Percentiles rank a stretch among this genome's conserved stretches.
Evolutionary conservation across 2,329 filamentous ascomycete genomes (phyloP).

Genomic region (Penicillium sp.): DNA sequence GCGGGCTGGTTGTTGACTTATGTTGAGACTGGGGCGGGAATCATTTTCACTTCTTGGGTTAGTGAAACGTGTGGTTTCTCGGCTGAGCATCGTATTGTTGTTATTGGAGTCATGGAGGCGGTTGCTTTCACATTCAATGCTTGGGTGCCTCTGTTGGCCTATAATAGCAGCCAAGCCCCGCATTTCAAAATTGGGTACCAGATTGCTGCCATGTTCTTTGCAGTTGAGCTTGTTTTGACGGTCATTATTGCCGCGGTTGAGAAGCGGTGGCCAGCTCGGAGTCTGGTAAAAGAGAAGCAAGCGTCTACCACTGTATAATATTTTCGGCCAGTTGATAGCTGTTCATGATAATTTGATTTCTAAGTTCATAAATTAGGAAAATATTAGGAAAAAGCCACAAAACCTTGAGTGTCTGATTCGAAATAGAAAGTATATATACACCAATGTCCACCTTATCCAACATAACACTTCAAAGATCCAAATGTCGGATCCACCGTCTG

Average conservation of each 20-base stretch:
- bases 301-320: not conserved
- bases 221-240: not conserved
- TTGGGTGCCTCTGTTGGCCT: too few species aligned
- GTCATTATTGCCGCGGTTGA: not conserved
- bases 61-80: too few species aligned
- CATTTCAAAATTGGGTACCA: not conserved
- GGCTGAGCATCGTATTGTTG: too few species aligned
- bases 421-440: not conserved
- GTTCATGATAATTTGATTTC: not conserved
- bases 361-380: not conserved
- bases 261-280: not conserved
- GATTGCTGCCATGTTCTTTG: not conserved
- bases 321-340: not conserved
- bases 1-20: too few species aligned
- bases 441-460: not conserved
- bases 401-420: not conserved
- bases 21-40: too few species aligned
- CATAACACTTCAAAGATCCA: conserved; percentile 6
- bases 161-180: not conserved
- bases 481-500: not conserved
- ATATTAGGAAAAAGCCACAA: too few species aligned
- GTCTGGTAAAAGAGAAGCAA: not conserved
- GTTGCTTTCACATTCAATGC: too few species aligned
- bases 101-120: too few species aligned
- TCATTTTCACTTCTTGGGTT: too few species aligned